phyloP scores from a whole-genome alignment of 805 yeast genomes.

The Pichia pseudocactophila region DNA sequence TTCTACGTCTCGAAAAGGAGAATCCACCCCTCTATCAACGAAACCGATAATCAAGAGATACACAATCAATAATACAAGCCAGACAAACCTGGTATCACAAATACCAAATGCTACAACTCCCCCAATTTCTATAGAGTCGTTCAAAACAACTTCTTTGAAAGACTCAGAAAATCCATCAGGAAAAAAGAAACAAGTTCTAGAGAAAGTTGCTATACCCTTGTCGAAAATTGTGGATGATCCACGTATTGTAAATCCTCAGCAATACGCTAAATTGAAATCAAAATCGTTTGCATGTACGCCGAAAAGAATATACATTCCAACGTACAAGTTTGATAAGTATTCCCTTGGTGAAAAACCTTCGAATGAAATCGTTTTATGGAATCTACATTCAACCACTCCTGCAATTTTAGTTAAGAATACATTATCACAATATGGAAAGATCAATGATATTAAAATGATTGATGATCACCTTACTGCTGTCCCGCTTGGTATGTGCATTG shows the following conservation, averaged over 20 bases:
- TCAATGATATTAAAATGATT: slow-evolving; percentile 48
- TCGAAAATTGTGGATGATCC: slow-evolving; percentile 16
- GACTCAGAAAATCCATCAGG: background rate
- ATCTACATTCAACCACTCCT: slow-evolving; percentile 46
- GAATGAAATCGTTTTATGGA: slow-evolving; percentile 61
- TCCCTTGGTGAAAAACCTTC: slow-evolving; percentile 73
- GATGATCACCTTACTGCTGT: slow-evolving; percentile 70
- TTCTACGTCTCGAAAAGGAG: too few relatives aligned
- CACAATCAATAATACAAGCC: background rate
- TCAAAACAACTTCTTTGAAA: slow-evolving; percentile 1
- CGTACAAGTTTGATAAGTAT: slow-evolving; percentile 48
- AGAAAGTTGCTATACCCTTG: slow-evolving; percentile 4
- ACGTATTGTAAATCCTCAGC: slow-evolving; percentile 9
- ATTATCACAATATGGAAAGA: slow-evolving; percentile 53
- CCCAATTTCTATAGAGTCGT: background rate
- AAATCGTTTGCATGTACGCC: slow-evolving; percentile 5
- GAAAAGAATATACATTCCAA: slow-evolving; percentile 15
- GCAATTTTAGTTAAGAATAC: slow-evolving; percentile 40
- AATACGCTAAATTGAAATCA: slow-evolving; percentile 7
- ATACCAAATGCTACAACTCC: background rate
- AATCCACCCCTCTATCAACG: background rate
- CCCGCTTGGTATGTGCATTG: slow-evolving; percentile 63
- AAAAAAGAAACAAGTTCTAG: slow-evolving; percentile 1
- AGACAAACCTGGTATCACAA: slow-evolving; percentile 3
- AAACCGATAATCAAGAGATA: slow-evolving; percentile 4